These are phyloP conservation scores for Fusarium sublunatum DNA, from an alignment of 2,329 filamentous ascomycete species.

Conservation along the genomic window DNA sequence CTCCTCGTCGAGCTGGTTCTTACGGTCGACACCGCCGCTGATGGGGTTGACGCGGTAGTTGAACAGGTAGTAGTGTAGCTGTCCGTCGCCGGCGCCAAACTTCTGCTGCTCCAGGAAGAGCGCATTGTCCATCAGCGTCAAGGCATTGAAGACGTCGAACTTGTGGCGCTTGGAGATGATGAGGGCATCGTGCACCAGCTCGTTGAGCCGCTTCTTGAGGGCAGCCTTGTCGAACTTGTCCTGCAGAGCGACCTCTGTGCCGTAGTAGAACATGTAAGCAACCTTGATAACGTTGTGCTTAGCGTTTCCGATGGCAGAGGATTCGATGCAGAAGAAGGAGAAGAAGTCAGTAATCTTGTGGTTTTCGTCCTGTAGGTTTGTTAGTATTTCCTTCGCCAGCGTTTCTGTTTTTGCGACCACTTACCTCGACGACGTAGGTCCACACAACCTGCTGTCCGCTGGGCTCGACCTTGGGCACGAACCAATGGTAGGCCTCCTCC, in stretches of 20 bases:
- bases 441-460: slow-evolving; percentile 85
- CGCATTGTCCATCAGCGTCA: slow-evolving; percentile 92
- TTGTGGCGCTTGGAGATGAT: slow-evolving; percentile 84
- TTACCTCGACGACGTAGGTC: slow-evolving; percentile 88
- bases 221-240: slow-evolving; percentile 64
- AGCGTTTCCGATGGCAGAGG: slow-evolving; percentile 84
- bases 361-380: slow-evolving; percentile 60
- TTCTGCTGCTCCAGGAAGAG: slow-evolving; percentile 94
- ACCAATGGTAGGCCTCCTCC: slow-evolving; percentile 89
- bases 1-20: slow-evolving; percentile 80
- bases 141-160: slow-evolving; percentile 97
- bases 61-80: slow-evolving; percentile 96
- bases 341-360: slow-evolving; percentile 95
- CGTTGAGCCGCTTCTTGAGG: slow-evolving; percentile 83
- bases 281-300: slow-evolving; percentile 85
- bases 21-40: slow-evolving; percentile 82
- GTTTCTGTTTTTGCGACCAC: slow-evolving; percentile 10
- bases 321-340: slow-evolving; percentile 96
- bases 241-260: slow-evolving; percentile 79
- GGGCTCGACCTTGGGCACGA: slow-evolving; percentile 72
- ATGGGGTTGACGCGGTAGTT: slow-evolving; percentile 94
- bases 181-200: slow-evolving; percentile 84
- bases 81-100: slow-evolving; percentile 93
- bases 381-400: neutral
- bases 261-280: slow-evolving; percentile 98